Conservation (phyloP, 805 yeast genomes). For the Wickerhamomyces chambardii region DNA sequence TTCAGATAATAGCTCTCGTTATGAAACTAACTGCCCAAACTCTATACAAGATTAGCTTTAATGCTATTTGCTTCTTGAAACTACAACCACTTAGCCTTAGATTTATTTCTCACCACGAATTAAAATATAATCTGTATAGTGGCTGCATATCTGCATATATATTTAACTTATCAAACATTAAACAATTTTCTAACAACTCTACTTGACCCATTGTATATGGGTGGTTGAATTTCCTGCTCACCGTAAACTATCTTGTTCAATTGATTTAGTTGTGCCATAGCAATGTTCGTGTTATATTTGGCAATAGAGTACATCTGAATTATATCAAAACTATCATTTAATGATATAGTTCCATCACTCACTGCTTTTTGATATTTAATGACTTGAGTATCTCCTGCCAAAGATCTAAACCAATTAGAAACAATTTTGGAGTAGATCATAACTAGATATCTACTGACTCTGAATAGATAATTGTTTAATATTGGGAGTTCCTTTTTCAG, state of each 20-base stretch:
- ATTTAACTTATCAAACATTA: conserved; percentile 17
- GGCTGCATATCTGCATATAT: no score
- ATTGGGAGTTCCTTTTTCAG: conserved; percentile 22
- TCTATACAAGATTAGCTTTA: no score
- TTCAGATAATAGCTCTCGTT: no score
- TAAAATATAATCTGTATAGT: no score
- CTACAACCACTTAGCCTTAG: no score
- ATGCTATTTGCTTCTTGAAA: no score
- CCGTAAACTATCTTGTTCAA: neutral
- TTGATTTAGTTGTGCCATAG: conserved; percentile 18
- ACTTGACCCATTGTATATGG: conserved; percentile 7
- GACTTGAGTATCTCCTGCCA: conserved; percentile 20
- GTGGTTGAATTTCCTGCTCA: neutral
- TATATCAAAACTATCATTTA: conserved; percentile 27
- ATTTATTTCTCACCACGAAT: no score
- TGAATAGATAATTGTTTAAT: conserved; percentile 9
- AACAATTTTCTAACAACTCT: conserved; percentile 17
- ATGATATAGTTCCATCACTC: conserved; percentile 6
- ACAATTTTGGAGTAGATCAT: neutral
- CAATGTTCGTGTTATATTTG: conserved; percentile 18
- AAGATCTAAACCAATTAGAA: conserved; percentile 20
- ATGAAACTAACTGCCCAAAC: no score
- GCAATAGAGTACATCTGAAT: conserved; percentile 22
- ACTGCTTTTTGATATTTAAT: conserved; percentile 16
- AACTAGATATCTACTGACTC: neutral